Evolutionary conservation across 192 early-diverging fungal genomes (phyloP), one percentile per base, ranked within the genome.

Genomic region (Umbelopsis ramanniana): DNA sequence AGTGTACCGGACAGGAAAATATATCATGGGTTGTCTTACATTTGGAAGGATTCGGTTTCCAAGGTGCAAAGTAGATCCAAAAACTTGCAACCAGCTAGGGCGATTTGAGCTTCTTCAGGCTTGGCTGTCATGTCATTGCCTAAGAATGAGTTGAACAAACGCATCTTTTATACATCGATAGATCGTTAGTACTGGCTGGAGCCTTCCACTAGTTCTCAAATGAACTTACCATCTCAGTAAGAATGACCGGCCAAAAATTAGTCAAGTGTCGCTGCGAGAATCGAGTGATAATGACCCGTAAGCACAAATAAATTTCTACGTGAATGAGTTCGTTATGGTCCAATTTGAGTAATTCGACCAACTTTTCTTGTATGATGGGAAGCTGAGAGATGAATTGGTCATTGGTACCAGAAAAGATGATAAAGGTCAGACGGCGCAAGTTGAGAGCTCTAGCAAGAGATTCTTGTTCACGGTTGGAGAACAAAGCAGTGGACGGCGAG

Each of bases 161-260:
- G 83, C 53, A 93, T 88, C 91, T 93, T 78, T 17, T 9, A 19
- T 0, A 48, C 24, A 11, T 43, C 6, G 40, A 6, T 11, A 23
- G 47, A 78, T 46, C 21, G 29, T 68, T 74, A 53, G 17, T n/a
- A 72, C 2, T 19, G 6, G 11, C 40, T 43, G 29, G 3, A 29
- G 3, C 29, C 3, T 43, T 6, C 6, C 6, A 6, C 11, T 43
- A 0, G 0, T 11, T 43, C 6, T 7, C 8, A 11, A n/a, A 22
- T 21, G 19, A 22, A 60, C 81, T 78, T 81, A 94, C 93, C 68
- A 96, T 81, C 75, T 97, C 96, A 2, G 94, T 94, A 6, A 97
- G 77, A 7, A 97, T 82, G 35, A 95, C 91, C 2, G 96, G 96
- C 94, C 94, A 96, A 74, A 97, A 93, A 73, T 93, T 95, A 43